phyloP scores from a whole-genome alignment of 805 yeast genomes.

The Yarrowia sp. region DNA sequence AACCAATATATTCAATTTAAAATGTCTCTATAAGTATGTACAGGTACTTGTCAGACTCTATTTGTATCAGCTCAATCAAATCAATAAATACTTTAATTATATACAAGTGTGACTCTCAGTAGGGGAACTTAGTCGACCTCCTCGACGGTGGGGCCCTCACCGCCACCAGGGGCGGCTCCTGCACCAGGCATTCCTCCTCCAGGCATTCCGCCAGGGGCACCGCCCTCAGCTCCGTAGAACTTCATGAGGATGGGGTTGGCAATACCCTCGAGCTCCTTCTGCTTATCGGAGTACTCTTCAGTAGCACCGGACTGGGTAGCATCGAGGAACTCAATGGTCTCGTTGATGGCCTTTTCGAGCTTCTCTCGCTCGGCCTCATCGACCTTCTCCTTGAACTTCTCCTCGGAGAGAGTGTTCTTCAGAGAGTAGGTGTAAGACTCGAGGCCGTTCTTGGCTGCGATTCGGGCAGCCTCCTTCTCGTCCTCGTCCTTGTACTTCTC shows the following conservation, averaged over 20 bases:
- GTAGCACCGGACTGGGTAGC: background rate
- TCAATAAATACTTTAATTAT: background rate
- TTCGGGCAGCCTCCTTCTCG: background rate
- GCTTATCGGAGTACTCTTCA: background rate
- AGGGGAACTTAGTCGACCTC: background rate
- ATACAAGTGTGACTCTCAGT: background rate
- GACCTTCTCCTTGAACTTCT: background rate
- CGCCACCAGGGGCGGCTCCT: background rate
- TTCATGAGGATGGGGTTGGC: background rate
- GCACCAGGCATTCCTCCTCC: background rate
- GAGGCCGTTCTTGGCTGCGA: background rate
- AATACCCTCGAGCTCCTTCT: background rate
- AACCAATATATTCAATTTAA: background rate
- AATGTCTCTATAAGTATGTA: background rate
- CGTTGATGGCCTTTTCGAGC: background rate
- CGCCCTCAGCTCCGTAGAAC: background rate
- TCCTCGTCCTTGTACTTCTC: background rate
- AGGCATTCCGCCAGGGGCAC: background rate
- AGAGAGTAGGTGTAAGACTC: background rate
- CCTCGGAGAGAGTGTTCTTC: background rate
- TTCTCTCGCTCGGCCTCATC: background rate
- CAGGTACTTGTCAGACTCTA: no score
- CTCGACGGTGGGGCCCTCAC: background rate
- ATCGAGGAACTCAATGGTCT: background rate
- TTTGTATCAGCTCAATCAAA: background rate